A percentile compares a stretch with the other conserved stretches of the same genome.
Conservation (phyloP, 2,329 filamentous ascomycete species). For the Botryotinia globosa region DNA sequence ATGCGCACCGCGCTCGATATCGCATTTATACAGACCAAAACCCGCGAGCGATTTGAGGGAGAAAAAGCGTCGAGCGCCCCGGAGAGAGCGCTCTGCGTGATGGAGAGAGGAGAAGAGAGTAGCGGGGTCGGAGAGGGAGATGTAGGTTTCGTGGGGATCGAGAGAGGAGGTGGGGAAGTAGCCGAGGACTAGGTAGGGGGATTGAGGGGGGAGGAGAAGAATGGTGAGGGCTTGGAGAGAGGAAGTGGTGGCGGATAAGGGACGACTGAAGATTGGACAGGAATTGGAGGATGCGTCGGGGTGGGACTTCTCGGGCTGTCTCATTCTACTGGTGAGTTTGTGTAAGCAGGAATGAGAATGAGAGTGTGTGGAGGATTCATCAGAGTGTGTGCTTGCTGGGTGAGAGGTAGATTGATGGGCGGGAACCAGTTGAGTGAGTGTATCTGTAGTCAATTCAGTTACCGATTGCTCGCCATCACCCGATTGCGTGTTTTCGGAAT, state of each 20-base stretch:
- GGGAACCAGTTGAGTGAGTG: not conserved
- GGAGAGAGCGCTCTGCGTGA: not conserved
- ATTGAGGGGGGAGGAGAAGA: not conserved
- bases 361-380: not conserved
- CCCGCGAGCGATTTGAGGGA: not conserved
- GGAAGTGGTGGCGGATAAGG: not conserved
- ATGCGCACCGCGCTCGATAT: not conserved
- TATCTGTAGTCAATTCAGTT: not conserved
- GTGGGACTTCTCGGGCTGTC: not conserved
- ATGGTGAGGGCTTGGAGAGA: not conserved
- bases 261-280: not conserved
- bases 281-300: not conserved
- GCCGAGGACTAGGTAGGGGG: constrained; percentile 6
- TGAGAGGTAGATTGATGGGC: not conserved
- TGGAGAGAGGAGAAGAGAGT: constrained; percentile 3
- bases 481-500: not conserved
- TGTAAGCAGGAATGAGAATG: not conserved
- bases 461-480: not conserved
- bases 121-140: not conserved
- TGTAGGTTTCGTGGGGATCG: constrained; percentile 11
- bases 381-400: not conserved
- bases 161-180: constrained; percentile 10
- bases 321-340: not conserved
- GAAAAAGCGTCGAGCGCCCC: not conserved
- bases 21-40: not conserved